These are phyloP conservation scores for Cucumis sativus DNA, from an alignment of 306 rosid genomes.

Conservation along the genomic window DNA sequence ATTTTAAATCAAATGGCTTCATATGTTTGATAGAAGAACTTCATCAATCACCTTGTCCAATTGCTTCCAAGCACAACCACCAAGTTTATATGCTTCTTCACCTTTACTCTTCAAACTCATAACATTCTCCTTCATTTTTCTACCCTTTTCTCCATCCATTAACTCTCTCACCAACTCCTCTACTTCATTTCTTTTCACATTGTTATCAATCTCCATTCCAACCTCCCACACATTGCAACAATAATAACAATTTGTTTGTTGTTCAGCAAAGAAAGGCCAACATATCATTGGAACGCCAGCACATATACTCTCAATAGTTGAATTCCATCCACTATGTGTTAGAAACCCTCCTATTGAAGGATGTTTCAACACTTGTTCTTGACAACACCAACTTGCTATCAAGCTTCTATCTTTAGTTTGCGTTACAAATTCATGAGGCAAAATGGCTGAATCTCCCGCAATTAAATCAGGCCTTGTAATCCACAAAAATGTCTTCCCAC, in stretches of 20 bases:
- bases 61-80: neutral
- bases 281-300: constrained; percentile 25
- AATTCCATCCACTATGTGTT: constrained; percentile 6
- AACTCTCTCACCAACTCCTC: constrained; percentile 26
- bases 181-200: constrained; percentile 30
- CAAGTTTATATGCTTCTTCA: neutral
- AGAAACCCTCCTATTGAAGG: constrained; percentile 28
- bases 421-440: constrained; percentile 12
- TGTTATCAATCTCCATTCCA: constrained; percentile 21
- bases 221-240: constrained; percentile 29
- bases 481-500: constrained; percentile 28
- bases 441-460: neutral
- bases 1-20: too few species aligned
- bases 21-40: neutral
- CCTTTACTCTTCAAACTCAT: neutral
- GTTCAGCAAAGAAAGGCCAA: constrained; percentile 33
- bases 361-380: constrained; percentile 37
- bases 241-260: constrained; percentile 12
- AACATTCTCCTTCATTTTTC: constrained; percentile 19
- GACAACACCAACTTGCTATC: constrained; percentile 37
- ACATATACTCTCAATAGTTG: constrained; percentile 30
- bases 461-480: neutral
- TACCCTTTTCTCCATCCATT: constrained; percentile 28
- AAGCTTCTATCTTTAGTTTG: constrained; percentile 24
- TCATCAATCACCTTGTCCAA: neutral